phyloP scores from a whole-genome alignment of 2,329 filamentous ascomycete genomes.

The Fulvia fulva region DNA sequence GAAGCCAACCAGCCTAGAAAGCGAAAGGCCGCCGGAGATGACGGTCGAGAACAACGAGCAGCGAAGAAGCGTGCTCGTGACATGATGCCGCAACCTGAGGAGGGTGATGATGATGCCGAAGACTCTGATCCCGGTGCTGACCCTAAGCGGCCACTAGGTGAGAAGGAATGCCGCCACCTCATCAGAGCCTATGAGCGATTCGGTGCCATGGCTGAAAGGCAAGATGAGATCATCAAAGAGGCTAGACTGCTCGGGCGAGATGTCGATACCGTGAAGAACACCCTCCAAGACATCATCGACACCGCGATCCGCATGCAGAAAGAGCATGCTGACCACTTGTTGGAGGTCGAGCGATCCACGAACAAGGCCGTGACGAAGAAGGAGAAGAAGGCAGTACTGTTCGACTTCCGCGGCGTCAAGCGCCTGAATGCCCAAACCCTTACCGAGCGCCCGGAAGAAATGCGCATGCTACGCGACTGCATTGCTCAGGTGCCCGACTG shows the following conservation, averaged over 20 bases:
- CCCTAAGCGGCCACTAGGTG: slow-evolving; percentile 81
- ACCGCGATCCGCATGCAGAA: slow-evolving; percentile 66
- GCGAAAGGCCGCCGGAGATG: slow-evolving; percentile 62
- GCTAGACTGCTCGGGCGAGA: slow-evolving; percentile 82
- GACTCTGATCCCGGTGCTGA: slow-evolving; percentile 59
- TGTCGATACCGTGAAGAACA: slow-evolving; percentile 68
- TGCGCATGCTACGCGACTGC: slow-evolving; percentile 75
- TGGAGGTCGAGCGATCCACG: slow-evolving; percentile 62
- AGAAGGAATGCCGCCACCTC: slow-evolving; percentile 89
- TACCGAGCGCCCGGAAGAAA: slow-evolving; percentile 82
- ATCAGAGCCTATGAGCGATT: slow-evolving; percentile 88
- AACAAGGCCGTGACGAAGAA: slow-evolving; percentile 90
- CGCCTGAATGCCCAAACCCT: slow-evolving; percentile 95
- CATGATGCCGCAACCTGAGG: slow-evolving; percentile 52
- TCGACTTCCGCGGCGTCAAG: slow-evolving; percentile 89
- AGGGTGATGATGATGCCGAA: slow-evolving; percentile 56
- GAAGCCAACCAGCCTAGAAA: slow-evolving; percentile 81
- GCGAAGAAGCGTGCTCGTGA: slow-evolving; percentile 66
- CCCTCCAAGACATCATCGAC: slow-evolving; percentile 74
- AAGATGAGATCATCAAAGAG: slow-evolving; percentile 81
- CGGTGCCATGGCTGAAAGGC: slow-evolving; percentile 82
- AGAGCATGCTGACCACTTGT: slow-evolving; percentile 64
- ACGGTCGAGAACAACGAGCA: slow-evolving; percentile 60
- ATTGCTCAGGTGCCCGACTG: slow-evolving; percentile 64
- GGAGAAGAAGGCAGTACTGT: slow-evolving; percentile 93